phyloP scores from a whole-genome alignment of 345 rosid genomes.

The Corchorus olitorius region DNA sequence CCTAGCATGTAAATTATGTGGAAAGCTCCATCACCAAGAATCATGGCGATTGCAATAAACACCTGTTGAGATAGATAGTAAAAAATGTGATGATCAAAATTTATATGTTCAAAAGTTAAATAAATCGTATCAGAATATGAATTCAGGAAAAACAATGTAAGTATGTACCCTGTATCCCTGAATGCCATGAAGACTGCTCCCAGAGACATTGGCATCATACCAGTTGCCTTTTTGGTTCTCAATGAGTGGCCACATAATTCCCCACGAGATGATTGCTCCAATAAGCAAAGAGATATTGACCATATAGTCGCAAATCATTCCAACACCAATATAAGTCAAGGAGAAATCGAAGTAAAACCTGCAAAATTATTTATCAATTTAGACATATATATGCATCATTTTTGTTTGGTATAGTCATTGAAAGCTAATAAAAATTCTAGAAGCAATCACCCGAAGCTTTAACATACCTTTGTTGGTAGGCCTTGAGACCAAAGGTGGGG shows the following conservation, averaged over 20 bases:
- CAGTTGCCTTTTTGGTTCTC: slow-evolving; percentile 67
- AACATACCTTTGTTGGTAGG: slow-evolving; percentile 52
- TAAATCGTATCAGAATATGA: no score
- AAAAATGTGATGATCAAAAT: no score
- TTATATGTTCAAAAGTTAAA: no score
- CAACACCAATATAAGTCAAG: slow-evolving; percentile 85
- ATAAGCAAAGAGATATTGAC: slow-evolving; percentile 75
- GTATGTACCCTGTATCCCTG: slow-evolving; percentile 70
- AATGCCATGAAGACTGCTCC: slow-evolving; percentile 69
- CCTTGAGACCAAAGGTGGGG: slow-evolving; percentile 80
- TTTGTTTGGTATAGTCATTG: no score
- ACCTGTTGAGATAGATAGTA: slow-evolving; percentile 34
- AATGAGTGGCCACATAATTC: slow-evolving; percentile 82
- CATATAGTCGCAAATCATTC: slow-evolving; percentile 89
- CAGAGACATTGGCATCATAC: slow-evolving; percentile 51
- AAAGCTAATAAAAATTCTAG: neutral
- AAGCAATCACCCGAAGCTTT: no score
- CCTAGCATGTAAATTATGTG: slow-evolving; percentile 60
- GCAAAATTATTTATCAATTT: neutral
- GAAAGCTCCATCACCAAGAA: slow-evolving; percentile 87
- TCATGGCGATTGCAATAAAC: slow-evolving; percentile 78
- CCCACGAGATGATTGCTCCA: slow-evolving; percentile 88
- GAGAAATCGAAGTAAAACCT: slow-evolving; percentile 95
- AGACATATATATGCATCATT: no score
- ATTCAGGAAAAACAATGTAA: neutral